A percentile compares a stretch with the other conserved stretches of the same genome.
Evolutionary conservation across 495 filamentous ascomycete genomes (phyloP).

Genomic region (Xylaria acuta): DNA sequence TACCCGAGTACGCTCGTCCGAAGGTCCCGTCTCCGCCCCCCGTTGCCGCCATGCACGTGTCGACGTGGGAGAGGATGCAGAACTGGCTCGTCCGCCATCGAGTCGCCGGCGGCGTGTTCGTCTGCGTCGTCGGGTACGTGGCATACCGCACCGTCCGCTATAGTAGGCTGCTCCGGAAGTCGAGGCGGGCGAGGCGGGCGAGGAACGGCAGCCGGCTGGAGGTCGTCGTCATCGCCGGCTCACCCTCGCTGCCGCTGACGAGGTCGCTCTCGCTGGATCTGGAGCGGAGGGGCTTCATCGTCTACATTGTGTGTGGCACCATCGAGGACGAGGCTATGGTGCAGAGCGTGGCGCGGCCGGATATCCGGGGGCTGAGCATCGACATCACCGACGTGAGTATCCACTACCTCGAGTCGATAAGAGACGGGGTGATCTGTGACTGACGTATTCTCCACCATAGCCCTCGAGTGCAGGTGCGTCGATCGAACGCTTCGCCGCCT

Average conservation of each 20-base stretch:
- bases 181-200: conserved; percentile 76
- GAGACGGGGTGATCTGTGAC: background rate
- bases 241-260: conserved; percentile 78
- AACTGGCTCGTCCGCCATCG: conserved; percentile 74
- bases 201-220: conserved; percentile 86
- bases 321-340: conserved; percentile 83
- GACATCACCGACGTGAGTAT: conserved; percentile 75
- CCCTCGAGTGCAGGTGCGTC: conserved; percentile 58
- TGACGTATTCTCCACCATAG: conserved; percentile 39
- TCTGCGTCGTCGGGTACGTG: conserved; percentile 71
- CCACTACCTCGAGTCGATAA: background rate
- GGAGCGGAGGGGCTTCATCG: conserved; percentile 90
- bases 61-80: conserved; percentile 46
- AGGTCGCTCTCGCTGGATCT: conserved; percentile 81
- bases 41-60: conserved; percentile 41
- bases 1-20: conserved; percentile 71
- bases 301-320: conserved; percentile 82
- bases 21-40: conserved; percentile 56
- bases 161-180: conserved; percentile 64
- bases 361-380: conserved; percentile 81
- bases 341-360: conserved; percentile 72
- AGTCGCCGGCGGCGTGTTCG: conserved; percentile 68
- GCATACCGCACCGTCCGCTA: conserved; percentile 69
- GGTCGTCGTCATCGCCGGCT: conserved; percentile 88
- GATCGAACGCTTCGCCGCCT: conserved; percentile 68